Evolutionary conservation across 2,329 filamentous ascomycete species (phyloP), one percentile per base, ranked within the genome.

Genomic region (Fusarium agapanthi): DNA sequence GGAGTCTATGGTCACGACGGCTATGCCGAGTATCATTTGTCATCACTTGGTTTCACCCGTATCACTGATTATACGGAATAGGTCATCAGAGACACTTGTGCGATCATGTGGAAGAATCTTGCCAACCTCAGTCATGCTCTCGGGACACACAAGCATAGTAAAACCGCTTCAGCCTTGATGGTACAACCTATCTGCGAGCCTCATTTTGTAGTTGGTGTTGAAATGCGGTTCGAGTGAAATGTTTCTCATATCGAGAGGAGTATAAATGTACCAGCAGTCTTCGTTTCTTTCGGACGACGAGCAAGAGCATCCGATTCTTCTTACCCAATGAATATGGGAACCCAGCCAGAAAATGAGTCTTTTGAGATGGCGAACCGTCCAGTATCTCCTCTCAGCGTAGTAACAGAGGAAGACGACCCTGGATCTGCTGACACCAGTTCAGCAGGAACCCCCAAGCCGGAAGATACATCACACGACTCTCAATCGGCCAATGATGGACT

Each of bases 11-110:
- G 16, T 32, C 44, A 35, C 28, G 7, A 34, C 24, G 54, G 53
- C 14, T 7, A 32, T 35, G 12, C 57, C 40, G 53, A 51, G 10
- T 16, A 30, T n/a, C 16, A 32, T 44, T 26, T 20, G 16, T 41
- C 69, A 57, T 62, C 34, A 44, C 48, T 30, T 28, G 47, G 69
- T 62, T 53, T 50, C 59, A 59, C 65, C 15, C 28, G 69, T 69
- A 37, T 44, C 22, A 69, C 65, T 34, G 41, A 54, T 13, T 26
- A 53, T 37, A 41, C 20, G 15, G 28, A 20, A 38, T 38, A 18
- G 26, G 53, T 13, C 18, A 47, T 45, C 43, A 32, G 22, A 26
- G 11, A 28, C 24, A 24, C 14, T 28, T 28, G 32, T 40, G 16
- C 28, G 54, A 61, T 73, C 69, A 72, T 56, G 56, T 59, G 69